phyloP scores from a whole-genome alignment of 2,329 filamentous ascomycete genomes.

The Penicillium frequentans region DNA sequence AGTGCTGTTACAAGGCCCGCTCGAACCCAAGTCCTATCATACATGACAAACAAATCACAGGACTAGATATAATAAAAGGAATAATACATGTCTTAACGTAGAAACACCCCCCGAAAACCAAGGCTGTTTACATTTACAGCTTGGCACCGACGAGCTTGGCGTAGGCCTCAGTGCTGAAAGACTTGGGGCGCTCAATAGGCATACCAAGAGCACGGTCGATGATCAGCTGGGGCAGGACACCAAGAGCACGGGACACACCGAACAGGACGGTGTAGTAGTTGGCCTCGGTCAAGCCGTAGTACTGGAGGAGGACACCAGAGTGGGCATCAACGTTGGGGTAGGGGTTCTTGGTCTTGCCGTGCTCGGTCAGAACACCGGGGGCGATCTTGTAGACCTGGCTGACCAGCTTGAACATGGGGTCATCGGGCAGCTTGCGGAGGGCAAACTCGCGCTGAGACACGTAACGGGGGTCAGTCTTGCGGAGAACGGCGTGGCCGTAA shows the following conservation, averaged over 20 bases:
- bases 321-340: slow-evolving; percentile 98
- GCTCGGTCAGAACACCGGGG: slow-evolving; percentile 94
- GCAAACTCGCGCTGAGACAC: slow-evolving; percentile 97
- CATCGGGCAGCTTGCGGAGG: slow-evolving; percentile 86
- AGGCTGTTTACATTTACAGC: slow-evolving; percentile 58
- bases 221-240: slow-evolving; percentile 98
- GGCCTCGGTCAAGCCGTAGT: slow-evolving; percentile 98
- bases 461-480: slow-evolving; percentile 99
- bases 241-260: slow-evolving; percentile 95
- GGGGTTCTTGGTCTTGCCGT: slow-evolving; percentile 99
- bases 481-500: slow-evolving; percentile 97
- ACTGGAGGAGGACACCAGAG: slow-evolving; percentile 98
- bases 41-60: slow-evolving; percentile 30
- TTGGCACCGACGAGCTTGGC: slow-evolving; percentile 88
- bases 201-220: slow-evolving; percentile 97
- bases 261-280: slow-evolving; percentile 99
- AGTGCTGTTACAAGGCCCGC: slow-evolving; percentile 40
- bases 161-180: slow-evolving; percentile 96
- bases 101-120: background rate
- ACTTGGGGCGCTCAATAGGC: slow-evolving; percentile 98
- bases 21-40: slow-evolving; percentile 43
- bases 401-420: slow-evolving; percentile 99
- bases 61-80: slow-evolving; percentile 27
- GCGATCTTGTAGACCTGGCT: slow-evolving; percentile 99
- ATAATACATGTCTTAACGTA: slow-evolving; percentile 3